A percentile compares a stretch with the other conserved stretches of the same genome.
Evolutionary conservation across 176 grass and related monocot genomes (phyloP).

Genomic region (Luzula sylvatica): DNA sequence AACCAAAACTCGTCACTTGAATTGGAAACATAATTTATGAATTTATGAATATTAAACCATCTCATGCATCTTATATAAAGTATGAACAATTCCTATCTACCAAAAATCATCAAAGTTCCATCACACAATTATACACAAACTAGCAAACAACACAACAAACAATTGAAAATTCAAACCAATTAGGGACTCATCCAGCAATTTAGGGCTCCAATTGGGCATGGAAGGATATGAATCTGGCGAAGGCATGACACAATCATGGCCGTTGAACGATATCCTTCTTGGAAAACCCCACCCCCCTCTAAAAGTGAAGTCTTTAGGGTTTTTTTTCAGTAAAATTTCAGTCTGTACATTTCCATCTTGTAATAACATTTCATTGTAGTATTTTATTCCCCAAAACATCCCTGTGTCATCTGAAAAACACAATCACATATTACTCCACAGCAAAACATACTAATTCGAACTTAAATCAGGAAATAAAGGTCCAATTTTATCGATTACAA

Average conservation of each 20-base stretch:
- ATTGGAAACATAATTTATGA: no score
- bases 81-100: no score
- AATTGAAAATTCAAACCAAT: neutral
- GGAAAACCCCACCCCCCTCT: constrained; percentile 56
- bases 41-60: no score
- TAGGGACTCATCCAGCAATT: neutral
- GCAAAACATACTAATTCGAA: neutral
- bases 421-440: neutral
- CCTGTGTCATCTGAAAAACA: constrained; percentile 37
- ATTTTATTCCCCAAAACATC: constrained; percentile 53
- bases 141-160: neutral
- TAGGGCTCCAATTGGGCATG: constrained; percentile 32
- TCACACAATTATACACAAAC: neutral
- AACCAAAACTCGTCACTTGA: no score
- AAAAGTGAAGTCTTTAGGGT: constrained; percentile 37
- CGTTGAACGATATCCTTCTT: constrained; percentile 49
- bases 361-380: constrained; percentile 71
- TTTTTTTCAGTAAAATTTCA: constrained; percentile 55
- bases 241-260: constrained; percentile 61
- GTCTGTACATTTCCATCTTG: constrained; percentile 50
- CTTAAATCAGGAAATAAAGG: neutral
- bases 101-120: no score
- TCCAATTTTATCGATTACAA: no score
- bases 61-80: no score
- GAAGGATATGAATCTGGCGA: constrained; percentile 42